A percentile compares a stretch with the other conserved stretches of the same genome.
phyloP scores from a whole-genome alignment of 768 basidiomycete species.

The Termitomyces sp. region DNA sequence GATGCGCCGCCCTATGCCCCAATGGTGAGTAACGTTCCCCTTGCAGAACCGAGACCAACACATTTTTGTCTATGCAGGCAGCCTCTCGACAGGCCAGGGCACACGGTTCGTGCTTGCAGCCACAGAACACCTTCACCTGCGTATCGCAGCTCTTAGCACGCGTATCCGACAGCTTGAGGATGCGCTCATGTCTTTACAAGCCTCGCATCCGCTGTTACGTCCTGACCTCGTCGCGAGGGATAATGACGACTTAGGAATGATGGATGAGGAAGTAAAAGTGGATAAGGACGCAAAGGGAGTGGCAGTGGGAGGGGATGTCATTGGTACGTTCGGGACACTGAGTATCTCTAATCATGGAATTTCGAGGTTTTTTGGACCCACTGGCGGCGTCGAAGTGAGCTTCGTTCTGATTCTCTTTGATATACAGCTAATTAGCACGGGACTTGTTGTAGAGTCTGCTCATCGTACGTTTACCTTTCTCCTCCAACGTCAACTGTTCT shows the following conservation, averaged over 20 bases:
- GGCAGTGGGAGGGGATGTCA: constrained; percentile 30
- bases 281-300: not conserved
- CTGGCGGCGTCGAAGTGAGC: constrained; percentile 63
- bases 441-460: constrained; percentile 14
- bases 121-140: constrained; percentile 59
- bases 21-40: constrained; percentile 41
- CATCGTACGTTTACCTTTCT: constrained; percentile 10
- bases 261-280: constrained; percentile 6
- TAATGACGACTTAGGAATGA: constrained; percentile 17
- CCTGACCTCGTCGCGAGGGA: constrained; percentile 39
- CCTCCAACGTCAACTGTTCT: too few species aligned
- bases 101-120: constrained; percentile 65
- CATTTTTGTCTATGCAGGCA: constrained; percentile 32
- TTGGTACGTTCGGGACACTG: constrained; percentile 56
- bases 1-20: constrained; percentile 66
- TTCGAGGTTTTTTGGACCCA: constrained; percentile 61
- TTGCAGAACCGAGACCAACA: not conserved
- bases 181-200: constrained; percentile 46
- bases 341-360: constrained; percentile 55
- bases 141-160: constrained; percentile 44
- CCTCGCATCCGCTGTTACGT: constrained; percentile 55
- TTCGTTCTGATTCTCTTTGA: not conserved
- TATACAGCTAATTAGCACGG: too few species aligned
- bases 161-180: constrained; percentile 52
- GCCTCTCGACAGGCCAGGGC: constrained; percentile 74